Conservation (phyloP, 2,329 filamentous ascomycete genomes). For the Colletotrichum sp. region DNA sequence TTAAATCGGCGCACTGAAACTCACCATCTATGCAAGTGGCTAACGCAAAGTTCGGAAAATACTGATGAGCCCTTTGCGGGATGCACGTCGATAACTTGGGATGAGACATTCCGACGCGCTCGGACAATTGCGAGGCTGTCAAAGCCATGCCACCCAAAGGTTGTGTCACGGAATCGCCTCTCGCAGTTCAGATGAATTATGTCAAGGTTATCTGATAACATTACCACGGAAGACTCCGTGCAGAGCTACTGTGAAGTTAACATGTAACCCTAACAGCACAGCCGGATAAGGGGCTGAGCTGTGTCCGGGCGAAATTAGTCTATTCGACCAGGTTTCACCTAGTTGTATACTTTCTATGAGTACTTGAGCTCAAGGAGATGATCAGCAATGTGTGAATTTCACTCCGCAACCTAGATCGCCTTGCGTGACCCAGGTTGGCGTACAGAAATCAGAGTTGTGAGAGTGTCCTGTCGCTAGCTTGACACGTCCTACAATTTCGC, state of each 20-base stretch:
- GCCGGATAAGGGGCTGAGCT: neutral
- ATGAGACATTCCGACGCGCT: neutral
- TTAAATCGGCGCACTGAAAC: neutral
- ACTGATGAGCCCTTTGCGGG: neutral
- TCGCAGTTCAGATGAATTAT: neutral
- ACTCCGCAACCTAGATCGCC: neutral
- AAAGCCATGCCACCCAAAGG: neutral
- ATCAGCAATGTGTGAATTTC: neutral
- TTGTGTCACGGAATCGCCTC: neutral
- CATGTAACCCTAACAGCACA: neutral
- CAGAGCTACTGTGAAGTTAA: neutral
- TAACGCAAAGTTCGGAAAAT: neutral
- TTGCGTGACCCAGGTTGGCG: neutral
- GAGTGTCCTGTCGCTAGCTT: neutral
- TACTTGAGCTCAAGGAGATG: neutral
- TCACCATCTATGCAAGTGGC: neutral
- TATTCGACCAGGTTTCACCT: neutral
- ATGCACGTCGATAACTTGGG: neutral
- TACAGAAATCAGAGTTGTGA: neutral
- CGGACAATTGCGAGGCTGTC: neutral
- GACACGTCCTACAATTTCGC: too few relatives aligned
- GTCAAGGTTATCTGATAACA: neutral
- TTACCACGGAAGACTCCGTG: neutral
- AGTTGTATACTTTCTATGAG: neutral
- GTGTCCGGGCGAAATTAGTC: neutral